Evolutionary conservation across 345 rosid species (phyloP).

Genomic region (Dovyalis caffra): DNA sequence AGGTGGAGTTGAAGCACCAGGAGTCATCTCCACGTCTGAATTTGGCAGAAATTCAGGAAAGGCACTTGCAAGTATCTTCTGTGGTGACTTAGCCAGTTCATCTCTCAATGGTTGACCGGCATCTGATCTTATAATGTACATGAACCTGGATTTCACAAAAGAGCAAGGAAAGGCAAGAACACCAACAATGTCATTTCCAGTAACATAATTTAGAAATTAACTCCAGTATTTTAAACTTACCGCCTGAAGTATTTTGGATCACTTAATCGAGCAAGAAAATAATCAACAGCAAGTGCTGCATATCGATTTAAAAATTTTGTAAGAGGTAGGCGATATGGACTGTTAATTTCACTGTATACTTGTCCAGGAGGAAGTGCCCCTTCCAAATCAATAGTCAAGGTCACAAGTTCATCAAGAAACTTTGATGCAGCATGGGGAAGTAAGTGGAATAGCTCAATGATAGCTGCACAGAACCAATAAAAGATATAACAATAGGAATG

Average conservation of each 20-base stretch:
- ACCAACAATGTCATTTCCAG: neutral
- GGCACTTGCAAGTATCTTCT: slow-evolving; percentile 82
- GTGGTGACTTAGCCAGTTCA: slow-evolving; percentile 89
- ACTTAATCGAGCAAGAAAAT: slow-evolving; percentile 85
- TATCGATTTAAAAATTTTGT: slow-evolving; percentile 90
- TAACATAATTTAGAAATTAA: slow-evolving; percentile 3
- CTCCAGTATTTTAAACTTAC: slow-evolving; percentile 47
- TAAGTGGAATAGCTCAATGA: slow-evolving; percentile 96
- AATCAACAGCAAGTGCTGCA: slow-evolving; percentile 91
- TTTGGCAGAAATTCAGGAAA: slow-evolving; percentile 80
- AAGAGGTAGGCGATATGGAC: slow-evolving; percentile 97
- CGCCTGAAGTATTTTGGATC: slow-evolving; percentile 92
- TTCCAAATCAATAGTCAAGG: slow-evolving; percentile 90
- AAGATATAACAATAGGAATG: neutral
- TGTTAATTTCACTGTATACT: slow-evolving; percentile 93
- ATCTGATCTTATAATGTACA: slow-evolving; percentile 91
- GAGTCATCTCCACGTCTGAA: slow-evolving; percentile 48
- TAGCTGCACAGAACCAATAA: slow-evolving; percentile 61
- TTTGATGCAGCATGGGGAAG: slow-evolving; percentile 95
- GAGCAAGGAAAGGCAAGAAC: slow-evolving; percentile 6
- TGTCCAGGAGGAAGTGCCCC: slow-evolving; percentile 84
- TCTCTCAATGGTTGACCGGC: slow-evolving; percentile 95
- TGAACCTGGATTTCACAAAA: slow-evolving; percentile 59
- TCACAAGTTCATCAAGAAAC: slow-evolving; percentile 94
- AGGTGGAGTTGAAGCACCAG: slow-evolving; percentile 60